Percentiles rank a stretch among this genome's conserved stretches.
These are phyloP conservation scores for Gossypium schwendimanii DNA, from an alignment of 441 rosid species.

Conservation along the genomic window DNA sequence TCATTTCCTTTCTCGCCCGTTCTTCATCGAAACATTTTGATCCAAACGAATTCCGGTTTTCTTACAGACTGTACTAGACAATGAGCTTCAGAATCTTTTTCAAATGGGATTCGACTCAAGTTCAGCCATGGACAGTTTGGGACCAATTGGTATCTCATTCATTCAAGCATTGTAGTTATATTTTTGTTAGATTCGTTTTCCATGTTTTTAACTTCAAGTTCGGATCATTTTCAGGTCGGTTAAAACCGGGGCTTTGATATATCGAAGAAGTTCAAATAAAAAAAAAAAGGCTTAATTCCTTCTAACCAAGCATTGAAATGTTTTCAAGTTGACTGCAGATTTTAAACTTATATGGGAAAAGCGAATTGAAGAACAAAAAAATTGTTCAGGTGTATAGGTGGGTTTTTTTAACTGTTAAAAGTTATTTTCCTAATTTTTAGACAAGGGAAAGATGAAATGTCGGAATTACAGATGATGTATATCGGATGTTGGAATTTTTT, in stretches of 20 bases:
- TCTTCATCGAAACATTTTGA: background rate
- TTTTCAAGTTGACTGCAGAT: background rate
- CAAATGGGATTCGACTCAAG: conserved; percentile 61
- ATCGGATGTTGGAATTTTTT: too few species aligned
- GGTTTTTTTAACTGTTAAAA: background rate
- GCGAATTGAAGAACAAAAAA: background rate
- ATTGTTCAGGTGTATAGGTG: background rate
- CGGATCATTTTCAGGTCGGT: conserved; percentile 24
- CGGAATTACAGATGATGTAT: background rate
- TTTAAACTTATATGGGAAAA: background rate
- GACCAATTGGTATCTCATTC: conserved; percentile 48
- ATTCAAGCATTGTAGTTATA: background rate
- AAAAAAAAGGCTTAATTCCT: background rate
- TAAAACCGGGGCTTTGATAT: conserved; percentile 59
- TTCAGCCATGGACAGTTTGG: conserved; percentile 44
- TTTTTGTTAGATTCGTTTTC: background rate
- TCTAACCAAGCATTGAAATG: conserved; percentile 15
- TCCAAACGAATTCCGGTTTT: background rate
- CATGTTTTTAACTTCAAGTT: background rate
- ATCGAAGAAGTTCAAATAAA: conserved; percentile 10
- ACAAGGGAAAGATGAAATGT: background rate
- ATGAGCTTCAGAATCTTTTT: conserved; percentile 59
- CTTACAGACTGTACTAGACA: conserved; percentile 46
- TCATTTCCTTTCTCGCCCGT: background rate
- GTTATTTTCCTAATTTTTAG: background rate